A percentile compares a stretch with the other conserved stretches of the same genome.
These are phyloP conservation scores for Ceratocystis eucalypticola DNA, from an alignment of 2,329 filamentous ascomycete species.

Conservation along the genomic window DNA sequence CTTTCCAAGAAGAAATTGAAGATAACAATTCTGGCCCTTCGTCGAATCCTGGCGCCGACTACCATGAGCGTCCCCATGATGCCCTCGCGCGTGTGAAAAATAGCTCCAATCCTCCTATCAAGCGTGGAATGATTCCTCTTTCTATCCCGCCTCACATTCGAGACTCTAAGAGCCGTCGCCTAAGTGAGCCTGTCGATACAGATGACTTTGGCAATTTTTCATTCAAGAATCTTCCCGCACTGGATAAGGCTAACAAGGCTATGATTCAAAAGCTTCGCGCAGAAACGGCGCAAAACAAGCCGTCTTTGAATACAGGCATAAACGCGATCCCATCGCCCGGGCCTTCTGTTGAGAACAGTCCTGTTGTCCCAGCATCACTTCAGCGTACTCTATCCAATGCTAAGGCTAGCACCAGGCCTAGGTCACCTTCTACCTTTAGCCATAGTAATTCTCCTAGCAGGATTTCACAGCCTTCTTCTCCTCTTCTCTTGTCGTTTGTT, in stretches of 20 bases:
- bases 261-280: slow-evolving; percentile 92
- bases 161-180: slow-evolving; percentile 70
- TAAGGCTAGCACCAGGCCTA: slow-evolving; percentile 63
- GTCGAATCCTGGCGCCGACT: slow-evolving; percentile 53
- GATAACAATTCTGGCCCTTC: slow-evolving; percentile 69
- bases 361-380: slow-evolving; percentile 63
- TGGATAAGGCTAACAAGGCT: slow-evolving; percentile 98
- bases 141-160: slow-evolving; percentile 95
- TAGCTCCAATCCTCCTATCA: slow-evolving; percentile 43
- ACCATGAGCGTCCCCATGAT: slow-evolving; percentile 82
- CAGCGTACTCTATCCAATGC: slow-evolving; percentile 74
- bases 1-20: slow-evolving; percentile 87
- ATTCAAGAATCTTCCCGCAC: slow-evolving; percentile 91
- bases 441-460: slow-evolving; percentile 51
- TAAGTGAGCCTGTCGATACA: slow-evolving; percentile 76
- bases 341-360: slow-evolving; percentile 69
- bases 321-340: slow-evolving; percentile 38
- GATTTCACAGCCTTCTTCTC: slow-evolving; percentile 56
- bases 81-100: slow-evolving; percentile 80
- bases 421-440: slow-evolving; percentile 69
- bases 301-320: slow-evolving; percentile 33
- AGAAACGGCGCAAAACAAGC: slow-evolving; percentile 64
- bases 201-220: slow-evolving; percentile 96
- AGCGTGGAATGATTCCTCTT: slow-evolving; percentile 83
- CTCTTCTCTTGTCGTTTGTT: slow-evolving; percentile 91